A percentile compares a stretch with the other conserved stretches of the same genome.
Evolutionary conservation across 2,329 filamentous ascomycete species (phyloP).

Genomic region (Pseudogymnoascus sp.): DNA sequence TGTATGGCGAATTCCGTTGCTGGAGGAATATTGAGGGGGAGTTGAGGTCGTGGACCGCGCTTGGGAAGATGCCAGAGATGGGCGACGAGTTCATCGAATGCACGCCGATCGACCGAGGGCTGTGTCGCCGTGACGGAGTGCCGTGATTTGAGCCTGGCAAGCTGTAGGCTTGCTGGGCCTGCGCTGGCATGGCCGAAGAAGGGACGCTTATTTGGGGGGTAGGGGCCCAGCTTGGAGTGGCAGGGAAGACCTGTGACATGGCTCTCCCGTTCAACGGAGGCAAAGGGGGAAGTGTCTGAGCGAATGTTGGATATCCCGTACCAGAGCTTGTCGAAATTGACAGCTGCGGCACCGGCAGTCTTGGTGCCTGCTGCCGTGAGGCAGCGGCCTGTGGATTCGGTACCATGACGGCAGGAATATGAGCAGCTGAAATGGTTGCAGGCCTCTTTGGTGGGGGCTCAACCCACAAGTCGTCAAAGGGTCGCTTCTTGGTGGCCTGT

Average conservation of each 20-base stretch:
- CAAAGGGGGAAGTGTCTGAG: conserved; percentile 24
- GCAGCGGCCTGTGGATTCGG: conserved; percentile 14
- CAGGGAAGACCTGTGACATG: conserved; percentile 69
- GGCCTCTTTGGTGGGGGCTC: conserved; percentile 48
- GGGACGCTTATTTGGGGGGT: conserved; percentile 32
- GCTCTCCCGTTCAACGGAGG: conserved; percentile 42
- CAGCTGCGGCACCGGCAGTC: conserved; percentile 66
- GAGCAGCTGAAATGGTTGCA: conserved; percentile 22
- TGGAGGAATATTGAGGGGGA: conserved; percentile 84
- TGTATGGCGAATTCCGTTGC: conserved; percentile 86
- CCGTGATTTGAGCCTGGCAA: conserved; percentile 19
- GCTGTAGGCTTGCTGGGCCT: conserved; percentile 11
- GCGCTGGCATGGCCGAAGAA: conserved; percentile 19
- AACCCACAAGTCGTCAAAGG: conserved; percentile 45
- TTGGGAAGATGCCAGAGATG: conserved; percentile 30
- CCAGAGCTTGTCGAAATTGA: conserved; percentile 35
- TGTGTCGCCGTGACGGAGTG: conserved; percentile 30
- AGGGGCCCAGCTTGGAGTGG: conserved; percentile 44
- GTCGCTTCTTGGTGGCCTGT: conserved; percentile 46
- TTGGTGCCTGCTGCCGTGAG: conserved; percentile 34
- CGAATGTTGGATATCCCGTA: conserved; percentile 19
- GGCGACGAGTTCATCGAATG: conserved; percentile 32
- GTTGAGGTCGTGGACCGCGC: conserved; percentile 43
- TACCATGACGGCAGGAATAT: conserved; percentile 12
- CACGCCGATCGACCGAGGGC: conserved; percentile 27